phyloP scores from a whole-genome alignment of 805 yeast genomes.

The Myxozyma melibiosi region DNA sequence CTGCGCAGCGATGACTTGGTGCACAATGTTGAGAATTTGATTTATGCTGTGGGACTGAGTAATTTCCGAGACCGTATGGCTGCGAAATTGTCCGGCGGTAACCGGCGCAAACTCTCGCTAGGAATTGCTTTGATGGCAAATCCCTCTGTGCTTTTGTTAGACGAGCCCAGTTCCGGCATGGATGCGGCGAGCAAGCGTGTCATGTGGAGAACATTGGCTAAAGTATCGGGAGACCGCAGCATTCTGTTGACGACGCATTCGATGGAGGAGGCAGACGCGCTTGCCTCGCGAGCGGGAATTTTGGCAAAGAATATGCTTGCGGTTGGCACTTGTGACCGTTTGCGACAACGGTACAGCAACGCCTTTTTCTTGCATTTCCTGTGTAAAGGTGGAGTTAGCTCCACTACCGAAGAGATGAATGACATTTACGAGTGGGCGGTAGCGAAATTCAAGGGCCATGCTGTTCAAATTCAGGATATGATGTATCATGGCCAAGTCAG shows the following conservation, averaged over 20 bases:
- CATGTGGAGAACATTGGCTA: conserved; percentile 43
- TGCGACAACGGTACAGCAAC: conserved; percentile 38
- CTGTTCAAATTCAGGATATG: conserved; percentile 23
- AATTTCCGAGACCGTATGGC: conserved; percentile 40
- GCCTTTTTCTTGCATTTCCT: conserved; percentile 39
- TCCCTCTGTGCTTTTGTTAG: conserved; percentile 42
- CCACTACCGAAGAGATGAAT: conserved; percentile 15
- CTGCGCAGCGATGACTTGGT: conserved; percentile 29
- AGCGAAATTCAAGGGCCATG: conserved; percentile 14
- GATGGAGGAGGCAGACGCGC: conserved; percentile 46
- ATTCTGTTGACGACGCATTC: conserved; percentile 44
- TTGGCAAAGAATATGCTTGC: conserved; percentile 40
- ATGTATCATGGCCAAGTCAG: conserved; percentile 38
- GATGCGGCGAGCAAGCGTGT: conserved; percentile 46
- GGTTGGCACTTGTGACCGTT: conserved; percentile 38
- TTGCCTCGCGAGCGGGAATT: conserved; percentile 43
- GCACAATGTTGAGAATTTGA: conserved; percentile 38
- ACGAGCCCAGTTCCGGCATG: conserved; percentile 47
- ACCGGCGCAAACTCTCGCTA: conserved; percentile 42
- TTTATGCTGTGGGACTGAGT: conserved; percentile 41
- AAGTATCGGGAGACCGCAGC: conserved; percentile 39
- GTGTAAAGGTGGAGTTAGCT: conserved; percentile 21
- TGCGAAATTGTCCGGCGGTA: conserved; percentile 43
- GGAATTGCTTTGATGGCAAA: conserved; percentile 44
- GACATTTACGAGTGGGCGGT: conserved; percentile 33